phyloP scores from a whole-genome alignment of 2,329 filamentous ascomycete species.

The Fusarium foetens region DNA sequence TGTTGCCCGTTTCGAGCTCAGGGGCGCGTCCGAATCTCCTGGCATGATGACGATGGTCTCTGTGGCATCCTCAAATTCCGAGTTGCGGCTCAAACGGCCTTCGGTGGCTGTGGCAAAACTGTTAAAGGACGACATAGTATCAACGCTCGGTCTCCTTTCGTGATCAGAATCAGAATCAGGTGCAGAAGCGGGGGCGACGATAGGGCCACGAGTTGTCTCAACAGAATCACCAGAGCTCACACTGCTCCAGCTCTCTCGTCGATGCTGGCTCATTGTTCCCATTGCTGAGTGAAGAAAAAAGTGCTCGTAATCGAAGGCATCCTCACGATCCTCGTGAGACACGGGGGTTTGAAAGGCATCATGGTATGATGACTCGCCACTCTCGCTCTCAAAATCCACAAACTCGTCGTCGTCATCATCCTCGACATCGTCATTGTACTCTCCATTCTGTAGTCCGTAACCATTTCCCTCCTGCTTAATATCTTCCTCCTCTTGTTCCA shows the following conservation, averaged over 20 bases:
- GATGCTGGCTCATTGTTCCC: slow-evolving; percentile 72
- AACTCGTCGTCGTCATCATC: slow-evolving; percentile 49
- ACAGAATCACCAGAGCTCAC: slow-evolving; percentile 69
- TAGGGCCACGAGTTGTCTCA: slow-evolving; percentile 66
- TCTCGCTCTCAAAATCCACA: slow-evolving; percentile 66
- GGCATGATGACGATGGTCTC: slow-evolving; percentile 39
- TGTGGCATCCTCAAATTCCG: slow-evolving; percentile 33
- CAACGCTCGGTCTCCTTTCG: slow-evolving; percentile 58
- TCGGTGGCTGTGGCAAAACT: slow-evolving; percentile 69
- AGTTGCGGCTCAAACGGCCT: slow-evolving; percentile 55
- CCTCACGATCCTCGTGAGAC: slow-evolving; percentile 91
- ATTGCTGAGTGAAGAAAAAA: slow-evolving; percentile 95
- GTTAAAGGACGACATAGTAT: slow-evolving; percentile 62
- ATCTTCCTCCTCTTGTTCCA: slow-evolving; percentile 9
- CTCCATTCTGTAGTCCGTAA: slow-evolving; percentile 33
- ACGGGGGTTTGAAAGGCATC: slow-evolving; percentile 68
- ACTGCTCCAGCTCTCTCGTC: slow-evolving; percentile 60
- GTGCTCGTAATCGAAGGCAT: slow-evolving; percentile 96
- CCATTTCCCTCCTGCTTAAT: slow-evolving; percentile 42
- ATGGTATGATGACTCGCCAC: slow-evolving; percentile 71
- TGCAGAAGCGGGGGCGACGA: slow-evolving; percentile 15
- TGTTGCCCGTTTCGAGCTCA: slow-evolving; percentile 37
- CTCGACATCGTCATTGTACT: slow-evolving; percentile 25
- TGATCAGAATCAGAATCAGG: slow-evolving; percentile 31
- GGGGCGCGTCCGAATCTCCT: slow-evolving; percentile 35